Base-by-base conservation (phyloP, 2,329 filamentous ascomycete species). In the Alternaria solani region DNA sequence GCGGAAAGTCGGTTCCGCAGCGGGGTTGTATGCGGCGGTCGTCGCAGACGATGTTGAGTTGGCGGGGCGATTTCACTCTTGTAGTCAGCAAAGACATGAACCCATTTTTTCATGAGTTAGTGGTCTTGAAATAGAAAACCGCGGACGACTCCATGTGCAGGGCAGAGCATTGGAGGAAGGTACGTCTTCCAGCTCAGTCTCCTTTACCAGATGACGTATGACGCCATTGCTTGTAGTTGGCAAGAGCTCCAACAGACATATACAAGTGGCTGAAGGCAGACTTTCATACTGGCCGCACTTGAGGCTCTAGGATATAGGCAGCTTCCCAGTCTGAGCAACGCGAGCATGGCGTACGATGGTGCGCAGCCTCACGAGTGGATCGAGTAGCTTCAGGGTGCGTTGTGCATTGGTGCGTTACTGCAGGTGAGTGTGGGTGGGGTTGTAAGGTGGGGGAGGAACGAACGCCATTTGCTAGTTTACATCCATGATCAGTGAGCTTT, bases 131-230 rank as follows among this genome's bases (percentile, higher is more conserved):
- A 34, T 36, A 7, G 32, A 16, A 12, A 12, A 18, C 12, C 56
- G 44, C 2, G 68, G 61, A 39, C 61, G 47, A 4, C 68, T 64
- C 70, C 71, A 71, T 6, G 69, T 70, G 47, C 69, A 71, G 16
- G 57, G 61, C 7, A 71, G 42, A 2, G 68, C 66, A 52, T 61
- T 61, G 56, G 71, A 72, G 7, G 58, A 48, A 6, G 67, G 68
- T 25, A 66, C 66, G 46, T 67, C 44, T 5, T 57, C 52, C 7
- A 72, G 62, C 49, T 70, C 66, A 49, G 62, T 69, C 1, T 55
- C 32, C 44, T 59, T 67, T n/a, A n/a, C n/a, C n/a, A n/a, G n/a
- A n/a, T n/a, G 69, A 14, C 26, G 51, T 8, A 73, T 51, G 23
- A 32, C 41, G 7, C 34, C 58, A 16, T 54, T 60, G 12, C 66